Evolutionary conservation across 202 grass and related monocot species (phyloP), one percentile per base, ranked within the genome.

Genomic region (Digitaria exilis): DNA sequence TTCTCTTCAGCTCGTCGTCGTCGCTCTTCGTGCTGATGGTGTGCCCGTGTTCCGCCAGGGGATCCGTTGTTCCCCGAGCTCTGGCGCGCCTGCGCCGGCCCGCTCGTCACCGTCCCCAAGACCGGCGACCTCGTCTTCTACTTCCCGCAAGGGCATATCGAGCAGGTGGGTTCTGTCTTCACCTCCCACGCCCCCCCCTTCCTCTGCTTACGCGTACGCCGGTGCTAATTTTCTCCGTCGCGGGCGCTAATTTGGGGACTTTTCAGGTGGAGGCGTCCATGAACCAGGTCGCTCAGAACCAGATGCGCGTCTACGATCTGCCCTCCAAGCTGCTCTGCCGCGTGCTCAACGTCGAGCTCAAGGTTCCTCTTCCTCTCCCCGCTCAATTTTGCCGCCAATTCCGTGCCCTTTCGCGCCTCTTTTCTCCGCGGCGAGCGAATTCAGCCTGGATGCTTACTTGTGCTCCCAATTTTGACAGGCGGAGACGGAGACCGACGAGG

Each of bases 261-360:
- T n/a, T 69, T 73, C 88, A 98, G 96, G 93, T 98, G 10, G 91
- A 96, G 87, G 96, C 96, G 29, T 98, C 96, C 12, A 98, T 94
- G 85, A 96, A 96, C 89, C 93, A 98, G 87, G 78, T 88, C 35
- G 91, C 93, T 3, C 78, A 67, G 52, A 91, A 92, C 80, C 91
- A 92, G 88, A 92, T 98, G 91, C 87, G 89, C 46, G 86, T 98
- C 76, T 90, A 96, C 78, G 87, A 96, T 65, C 96, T 98, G 63
- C 91, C 91, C 0, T 77, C 91, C 35, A 98, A 96, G 88, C 84
- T 98, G 69, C 91, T 94, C 50, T 98, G 96, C 85, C 82, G 93
- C 57, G 96, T 98, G 31, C n/a, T 98, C 57, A 89, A 98, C 86
- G 91, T 98, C 70, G 90, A 98, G 79, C 90, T 98, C 17, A 98